Conservation (phyloP, 2,329 filamentous ascomycete genomes). For the Fusarium sp. region DNA sequence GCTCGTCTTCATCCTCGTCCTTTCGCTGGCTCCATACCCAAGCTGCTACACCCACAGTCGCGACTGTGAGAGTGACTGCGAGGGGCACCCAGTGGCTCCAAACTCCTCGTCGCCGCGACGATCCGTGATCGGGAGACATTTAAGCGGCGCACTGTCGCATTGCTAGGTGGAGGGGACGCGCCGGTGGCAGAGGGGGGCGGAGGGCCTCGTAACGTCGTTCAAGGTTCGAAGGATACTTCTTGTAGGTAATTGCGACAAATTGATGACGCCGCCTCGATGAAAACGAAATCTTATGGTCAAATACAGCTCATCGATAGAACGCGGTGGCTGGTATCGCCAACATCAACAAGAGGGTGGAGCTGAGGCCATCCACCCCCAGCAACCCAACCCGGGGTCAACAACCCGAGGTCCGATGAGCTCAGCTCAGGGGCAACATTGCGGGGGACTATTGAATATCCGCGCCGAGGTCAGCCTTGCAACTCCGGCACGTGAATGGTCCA, state of each 20-base stretch:
- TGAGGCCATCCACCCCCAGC: conserved; percentile 45
- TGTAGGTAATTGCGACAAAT: conserved; percentile 20
- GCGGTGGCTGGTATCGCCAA: conserved; percentile 48
- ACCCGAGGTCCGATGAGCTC: conserved; percentile 45
- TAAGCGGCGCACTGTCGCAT: conserved; percentile 53
- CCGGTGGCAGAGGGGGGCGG: conserved; percentile 37
- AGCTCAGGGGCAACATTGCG: conserved; percentile 44
- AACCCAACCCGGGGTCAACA: conserved; percentile 39
- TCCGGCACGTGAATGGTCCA: conserved; percentile 39
- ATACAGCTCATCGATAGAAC: conserved; percentile 41
- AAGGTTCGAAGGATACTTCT: neutral
- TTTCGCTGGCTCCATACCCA: conserved; percentile 95
- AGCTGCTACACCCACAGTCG: conserved; percentile 85
- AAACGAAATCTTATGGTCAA: conserved; percentile 29
- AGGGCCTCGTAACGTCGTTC: conserved; percentile 25
- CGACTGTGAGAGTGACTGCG: conserved; percentile 86
- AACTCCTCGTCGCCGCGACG: conserved; percentile 71
- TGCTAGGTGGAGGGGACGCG: conserved; percentile 42
- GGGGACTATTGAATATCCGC: conserved; percentile 46
- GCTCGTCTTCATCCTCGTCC: conserved; percentile 73
- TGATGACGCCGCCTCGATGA: conserved; percentile 24
- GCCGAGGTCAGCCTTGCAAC: conserved; percentile 35
- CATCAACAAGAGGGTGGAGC: conserved; percentile 48
- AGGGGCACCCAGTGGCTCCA: conserved; percentile 92
- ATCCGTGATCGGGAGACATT: conserved; percentile 72